These are phyloP conservation scores for Daldinia concentrica DNA, from an alignment of 495 filamentous ascomycete species.

Conservation along the genomic window DNA sequence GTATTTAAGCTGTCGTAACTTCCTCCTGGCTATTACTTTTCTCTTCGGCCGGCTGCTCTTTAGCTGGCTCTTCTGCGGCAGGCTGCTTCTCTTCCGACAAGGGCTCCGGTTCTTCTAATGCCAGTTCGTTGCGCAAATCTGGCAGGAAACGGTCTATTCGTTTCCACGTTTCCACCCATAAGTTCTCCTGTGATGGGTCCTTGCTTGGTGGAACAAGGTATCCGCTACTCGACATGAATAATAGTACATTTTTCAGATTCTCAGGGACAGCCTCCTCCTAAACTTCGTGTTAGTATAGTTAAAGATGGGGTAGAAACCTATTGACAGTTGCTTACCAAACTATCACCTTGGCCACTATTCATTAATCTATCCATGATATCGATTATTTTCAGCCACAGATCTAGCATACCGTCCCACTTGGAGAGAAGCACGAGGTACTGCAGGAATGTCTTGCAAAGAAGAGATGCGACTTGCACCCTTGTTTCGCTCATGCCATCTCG, in stretches of 20 bases:
- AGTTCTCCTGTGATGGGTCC: conserved; percentile 64
- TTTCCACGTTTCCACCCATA: conserved; percentile 87
- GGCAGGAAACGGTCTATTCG: conserved; percentile 91
- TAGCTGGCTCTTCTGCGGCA: conserved; percentile 17
- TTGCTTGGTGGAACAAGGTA: conserved; percentile 79
- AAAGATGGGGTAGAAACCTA: conserved; percentile 13
- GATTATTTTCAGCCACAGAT: conserved; percentile 91
- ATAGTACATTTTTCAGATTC: conserved; percentile 92
- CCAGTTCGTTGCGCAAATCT: conserved; percentile 66
- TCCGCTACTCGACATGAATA: conserved; percentile 93
- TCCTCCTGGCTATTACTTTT: conserved; percentile 20
- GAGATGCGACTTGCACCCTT: conserved; percentile 86
- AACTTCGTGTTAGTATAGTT: conserved; percentile 32
- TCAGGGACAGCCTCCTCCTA: conserved; percentile 96
- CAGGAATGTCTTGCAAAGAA: conserved; percentile 94
- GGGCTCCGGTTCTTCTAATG: conserved; percentile 53
- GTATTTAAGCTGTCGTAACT: conserved; percentile 8
- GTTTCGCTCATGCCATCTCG: conserved; percentile 95
- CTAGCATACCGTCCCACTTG: conserved; percentile 90
- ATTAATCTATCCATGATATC: conserved; percentile 96
- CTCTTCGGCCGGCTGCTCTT: conserved; percentile 5
- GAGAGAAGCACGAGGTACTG: conserved; percentile 88
- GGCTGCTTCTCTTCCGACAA: conserved; percentile 17
- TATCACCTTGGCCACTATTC: conserved; percentile 94
- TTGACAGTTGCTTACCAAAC: conserved; percentile 68